Evolutionary conservation across 345 rosid species (phyloP), one percentile per base, ranked within the genome.

Genomic region (Eucalyptus curtisii): DNA sequence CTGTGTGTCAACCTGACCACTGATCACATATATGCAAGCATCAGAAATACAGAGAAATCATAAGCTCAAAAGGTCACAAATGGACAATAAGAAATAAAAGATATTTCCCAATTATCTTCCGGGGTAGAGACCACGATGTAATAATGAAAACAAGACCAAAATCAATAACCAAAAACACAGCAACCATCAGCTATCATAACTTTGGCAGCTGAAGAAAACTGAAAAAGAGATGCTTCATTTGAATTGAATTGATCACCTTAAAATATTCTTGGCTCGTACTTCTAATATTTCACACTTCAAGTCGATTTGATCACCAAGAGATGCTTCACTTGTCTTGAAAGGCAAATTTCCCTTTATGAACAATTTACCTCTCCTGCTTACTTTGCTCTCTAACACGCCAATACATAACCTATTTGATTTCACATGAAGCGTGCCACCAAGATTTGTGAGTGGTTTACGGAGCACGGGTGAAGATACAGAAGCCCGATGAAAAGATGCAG

Each of bases 1-100:
- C 89, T 96, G 99, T 13, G 96, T 93, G 92, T 96, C 98, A 90
- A 97, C 99, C 98, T 96, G 99, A 86, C 99, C 98, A 94, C 99
- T 97, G 98, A 71, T 76, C 84, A 76, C 42, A 9, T 76, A 76
- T 22, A 20, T 76, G 30, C 47, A 76, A 20, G 84, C 84, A 76
- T 76, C 84, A 76, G 84, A 76, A 68, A 76, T 76, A 76, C 47
- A 76, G 30, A 40, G 15, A 76, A 40, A 76, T 76, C 84, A 42
- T 20, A 76, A 76, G 47, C 84, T 76, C 27, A 76, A 13, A 76
- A 76, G 84, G 84, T 42, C 84, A 76, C 30, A 76, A 76, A 76
- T 76, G 47, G 47, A 40, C 47, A 20, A 76, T 76, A 24, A 76
- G 84, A 76, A 76, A 76, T 20, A 40, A 40, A 20, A 76, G 8